phyloP scores from a whole-genome alignment of 2,329 filamentous ascomycete genomes.

The Calonectria ilicicola region DNA sequence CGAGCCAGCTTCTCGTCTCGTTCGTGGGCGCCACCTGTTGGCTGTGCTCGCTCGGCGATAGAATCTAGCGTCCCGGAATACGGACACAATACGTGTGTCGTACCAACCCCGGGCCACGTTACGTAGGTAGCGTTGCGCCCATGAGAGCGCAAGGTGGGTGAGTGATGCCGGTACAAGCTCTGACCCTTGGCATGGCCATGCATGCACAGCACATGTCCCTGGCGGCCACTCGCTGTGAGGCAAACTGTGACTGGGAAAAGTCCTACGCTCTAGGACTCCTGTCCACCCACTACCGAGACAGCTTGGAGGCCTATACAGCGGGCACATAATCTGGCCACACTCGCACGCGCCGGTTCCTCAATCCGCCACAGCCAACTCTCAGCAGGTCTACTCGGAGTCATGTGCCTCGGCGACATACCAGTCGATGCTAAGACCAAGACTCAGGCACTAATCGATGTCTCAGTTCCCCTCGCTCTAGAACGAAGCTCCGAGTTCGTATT shows the following conservation, averaged over 20 bases:
- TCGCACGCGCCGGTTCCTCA: not conserved
- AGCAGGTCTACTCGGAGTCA: not conserved
- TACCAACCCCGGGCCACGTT: conserved; percentile 24
- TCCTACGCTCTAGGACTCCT: conserved; percentile 27
- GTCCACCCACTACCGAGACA: not conserved
- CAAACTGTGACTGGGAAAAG: conserved; percentile 6
- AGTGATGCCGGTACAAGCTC: conserved; percentile 42
- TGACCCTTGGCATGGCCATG: conserved; percentile 30
- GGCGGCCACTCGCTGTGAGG: not conserved
- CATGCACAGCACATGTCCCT: conserved; percentile 40
- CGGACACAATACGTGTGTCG: conserved; percentile 11
- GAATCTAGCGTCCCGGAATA: conserved; percentile 16
- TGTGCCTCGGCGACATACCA: not conserved
- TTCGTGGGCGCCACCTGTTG: not conserved
- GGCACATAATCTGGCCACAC: not conserved
- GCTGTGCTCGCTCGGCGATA: conserved; percentile 11
- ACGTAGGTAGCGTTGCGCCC: conserved; percentile 19
- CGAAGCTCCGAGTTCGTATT: conserved; percentile 7
- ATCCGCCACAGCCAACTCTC: conserved; percentile 4
- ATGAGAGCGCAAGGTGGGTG: conserved; percentile 18
- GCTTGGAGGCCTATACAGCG: not conserved
- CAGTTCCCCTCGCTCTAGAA: conserved; percentile 2
- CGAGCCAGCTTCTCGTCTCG: not conserved
- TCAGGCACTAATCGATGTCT: not conserved
- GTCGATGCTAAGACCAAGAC: not conserved